Conservation (phyloP, 2,329 filamentous ascomycete genomes). For the Aspergillus alliaceus region DNA sequence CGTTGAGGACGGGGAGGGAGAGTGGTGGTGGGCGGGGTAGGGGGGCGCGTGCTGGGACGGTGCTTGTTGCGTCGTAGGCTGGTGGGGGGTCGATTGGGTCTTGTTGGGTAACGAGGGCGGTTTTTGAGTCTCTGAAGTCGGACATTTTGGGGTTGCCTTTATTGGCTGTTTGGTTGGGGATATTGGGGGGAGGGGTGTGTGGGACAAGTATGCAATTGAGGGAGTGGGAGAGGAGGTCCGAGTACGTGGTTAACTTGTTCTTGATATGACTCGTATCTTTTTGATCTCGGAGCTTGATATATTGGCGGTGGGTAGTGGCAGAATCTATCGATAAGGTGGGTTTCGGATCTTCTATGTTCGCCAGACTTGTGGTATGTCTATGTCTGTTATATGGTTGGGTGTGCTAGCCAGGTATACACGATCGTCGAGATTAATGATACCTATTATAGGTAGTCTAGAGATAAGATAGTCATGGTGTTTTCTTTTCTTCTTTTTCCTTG, state of each 20-base stretch:
- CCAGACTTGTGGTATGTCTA: too few relatives aligned
- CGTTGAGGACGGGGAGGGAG: slow-evolving; percentile 74
- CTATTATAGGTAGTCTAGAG: too few relatives aligned
- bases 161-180: too few relatives aligned
- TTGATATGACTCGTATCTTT: neutral
- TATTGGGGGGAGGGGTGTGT: too few relatives aligned
- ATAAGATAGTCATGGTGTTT: neutral
- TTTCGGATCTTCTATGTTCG: neutral
- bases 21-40: slow-evolving; percentile 58
- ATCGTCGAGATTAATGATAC: neutral
- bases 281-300: neutral
- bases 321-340: slow-evolving; percentile 6
- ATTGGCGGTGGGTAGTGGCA: slow-evolving; percentile 9
- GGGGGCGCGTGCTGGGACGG: slow-evolving; percentile 18
- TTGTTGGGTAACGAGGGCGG: slow-evolving; percentile 21
- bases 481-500: neutral
- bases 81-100: slow-evolving; percentile 31
- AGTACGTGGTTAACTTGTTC: neutral
- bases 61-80: slow-evolving; percentile 30
- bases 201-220: neutral
- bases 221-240: neutral
- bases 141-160: slow-evolving; percentile 27
- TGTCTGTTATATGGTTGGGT: too few relatives aligned
- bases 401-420: neutral
- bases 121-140: slow-evolving; percentile 31